These are phyloP conservation scores for Yamadazyma mexicana DNA, from an alignment of 1,139 yeast species.

Conservation along the genomic window DNA sequence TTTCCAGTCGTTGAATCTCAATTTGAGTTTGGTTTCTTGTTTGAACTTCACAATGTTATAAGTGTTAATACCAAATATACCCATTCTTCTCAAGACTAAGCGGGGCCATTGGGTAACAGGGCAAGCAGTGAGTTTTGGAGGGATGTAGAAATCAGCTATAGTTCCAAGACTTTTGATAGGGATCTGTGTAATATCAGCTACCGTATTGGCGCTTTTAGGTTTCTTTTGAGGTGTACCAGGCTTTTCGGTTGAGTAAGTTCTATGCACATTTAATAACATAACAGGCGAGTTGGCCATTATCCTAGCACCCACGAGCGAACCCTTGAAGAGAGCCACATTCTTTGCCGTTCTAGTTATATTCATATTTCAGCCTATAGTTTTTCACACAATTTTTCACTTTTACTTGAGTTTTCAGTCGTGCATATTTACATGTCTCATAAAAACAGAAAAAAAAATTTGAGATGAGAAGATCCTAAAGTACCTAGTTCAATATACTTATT, in stretches of 20 bases:
- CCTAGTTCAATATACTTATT: background rate
- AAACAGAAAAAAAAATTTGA: slow-evolving; percentile 9
- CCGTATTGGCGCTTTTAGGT: background rate
- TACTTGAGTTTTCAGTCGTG: background rate
- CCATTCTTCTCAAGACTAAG: slow-evolving; percentile 37
- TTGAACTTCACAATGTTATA: slow-evolving; percentile 42
- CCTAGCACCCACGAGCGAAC: background rate
- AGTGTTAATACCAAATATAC: slow-evolving; percentile 45
- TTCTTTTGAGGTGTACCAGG: slow-evolving; percentile 1
- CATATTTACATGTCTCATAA: background rate
- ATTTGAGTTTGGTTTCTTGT: slow-evolving; percentile 39
- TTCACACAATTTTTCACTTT: slow-evolving; percentile 1
- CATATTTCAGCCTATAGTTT: slow-evolving; percentile 1
- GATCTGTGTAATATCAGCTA: slow-evolving; percentile 36
- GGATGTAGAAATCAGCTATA: slow-evolving; percentile 45
- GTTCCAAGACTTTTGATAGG: slow-evolving; percentile 44
- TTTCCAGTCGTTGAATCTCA: slow-evolving; percentile 45
- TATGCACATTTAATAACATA: background rate
- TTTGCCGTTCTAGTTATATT: background rate
- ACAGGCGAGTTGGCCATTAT: background rate
- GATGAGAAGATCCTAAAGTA: slow-evolving; percentile 8
- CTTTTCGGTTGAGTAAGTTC: background rate
- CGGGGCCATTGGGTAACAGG: slow-evolving; percentile 43
- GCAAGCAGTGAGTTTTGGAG: slow-evolving; percentile 32
- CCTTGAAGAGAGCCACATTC: background rate